Conservation (phyloP, 73 alveolate genomes). For the Effrenium voratum region DNA sequence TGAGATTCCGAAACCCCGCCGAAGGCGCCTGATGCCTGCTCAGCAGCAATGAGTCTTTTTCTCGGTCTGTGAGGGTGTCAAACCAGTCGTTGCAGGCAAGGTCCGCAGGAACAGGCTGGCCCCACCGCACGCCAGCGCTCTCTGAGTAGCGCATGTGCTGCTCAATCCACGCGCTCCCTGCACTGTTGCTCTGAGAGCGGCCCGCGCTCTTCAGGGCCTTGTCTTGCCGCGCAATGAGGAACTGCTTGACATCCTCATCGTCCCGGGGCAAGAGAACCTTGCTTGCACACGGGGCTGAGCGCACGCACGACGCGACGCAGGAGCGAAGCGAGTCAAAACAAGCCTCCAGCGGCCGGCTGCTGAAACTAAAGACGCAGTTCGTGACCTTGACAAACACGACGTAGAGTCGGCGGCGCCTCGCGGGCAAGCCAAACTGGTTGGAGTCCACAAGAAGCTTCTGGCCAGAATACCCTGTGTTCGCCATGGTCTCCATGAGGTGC, state of each 20-base stretch:
- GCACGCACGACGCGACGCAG: conserved; percentile 39
- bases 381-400: not conserved
- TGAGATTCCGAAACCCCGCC: conserved; percentile 13
- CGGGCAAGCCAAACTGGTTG: conserved; percentile 19
- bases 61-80: conserved; percentile 9
- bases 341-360: not conserved
- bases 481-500: not conserved
- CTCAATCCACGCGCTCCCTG: not conserved
- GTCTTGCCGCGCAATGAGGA: too few relatives aligned
- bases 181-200: too few relatives aligned
- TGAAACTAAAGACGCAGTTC: not conserved
- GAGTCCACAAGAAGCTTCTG: conserved; percentile 5
- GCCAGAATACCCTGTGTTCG: not conserved
- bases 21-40: conserved; percentile 10
- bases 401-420: conserved; percentile 22
- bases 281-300: conserved; percentile 37
- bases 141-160: conserved; percentile 27
- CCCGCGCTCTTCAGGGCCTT: not conserved
- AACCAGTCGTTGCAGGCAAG: conserved; percentile 19
- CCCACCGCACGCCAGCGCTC: conserved; percentile 15
- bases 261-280: not conserved
- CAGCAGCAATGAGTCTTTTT: conserved; percentile 6
- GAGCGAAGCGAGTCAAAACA: not conserved
- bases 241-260: not conserved
- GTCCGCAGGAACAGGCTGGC: not conserved